Conservation (phyloP, 108 stramenopile genomes). For the Epithemia pelagica region DNA sequence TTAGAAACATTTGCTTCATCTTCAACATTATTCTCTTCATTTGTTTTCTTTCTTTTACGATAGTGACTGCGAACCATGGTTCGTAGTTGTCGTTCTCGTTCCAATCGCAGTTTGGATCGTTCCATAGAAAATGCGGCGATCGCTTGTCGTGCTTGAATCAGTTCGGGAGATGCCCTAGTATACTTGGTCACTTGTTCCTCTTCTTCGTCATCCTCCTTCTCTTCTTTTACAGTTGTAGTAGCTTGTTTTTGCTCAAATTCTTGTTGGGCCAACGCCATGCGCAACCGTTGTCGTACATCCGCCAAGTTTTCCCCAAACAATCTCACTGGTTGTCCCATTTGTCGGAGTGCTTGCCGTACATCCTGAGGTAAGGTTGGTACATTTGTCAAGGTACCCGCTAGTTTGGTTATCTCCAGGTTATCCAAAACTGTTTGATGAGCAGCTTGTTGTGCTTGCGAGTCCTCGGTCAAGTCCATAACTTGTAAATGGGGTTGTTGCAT, state of each 20-base stretch:
- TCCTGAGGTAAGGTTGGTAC: constrained; percentile 81
- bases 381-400: constrained; percentile 53
- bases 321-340: constrained; percentile 65
- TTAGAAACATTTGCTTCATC: constrained; percentile 16
- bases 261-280: constrained; percentile 35
- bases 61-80: constrained; percentile 17
- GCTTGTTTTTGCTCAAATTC: background rate
- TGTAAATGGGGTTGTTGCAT: background rate
- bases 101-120: constrained; percentile 59
- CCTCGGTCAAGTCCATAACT: constrained; percentile 35
- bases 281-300: constrained; percentile 76
- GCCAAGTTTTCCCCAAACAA: constrained; percentile 90
- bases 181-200: constrained; percentile 75
- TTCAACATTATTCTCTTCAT: constrained; percentile 17
- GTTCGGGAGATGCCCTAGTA: constrained; percentile 66
- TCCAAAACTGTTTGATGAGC: constrained; percentile 53
- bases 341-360: constrained; percentile 61
- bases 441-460: constrained; percentile 46
- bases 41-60: constrained; percentile 26
- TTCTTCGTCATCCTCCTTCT: constrained; percentile 1
- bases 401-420: constrained; percentile 74
- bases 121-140: constrained; percentile 72
- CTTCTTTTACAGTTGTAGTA: constrained; percentile 2
- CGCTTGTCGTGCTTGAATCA: constrained; percentile 66
- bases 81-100: constrained; percentile 50